Evolutionary conservation across 129 eudicot genomes (phyloP).

Genomic region (Helichrysum umbraculigerum): DNA sequence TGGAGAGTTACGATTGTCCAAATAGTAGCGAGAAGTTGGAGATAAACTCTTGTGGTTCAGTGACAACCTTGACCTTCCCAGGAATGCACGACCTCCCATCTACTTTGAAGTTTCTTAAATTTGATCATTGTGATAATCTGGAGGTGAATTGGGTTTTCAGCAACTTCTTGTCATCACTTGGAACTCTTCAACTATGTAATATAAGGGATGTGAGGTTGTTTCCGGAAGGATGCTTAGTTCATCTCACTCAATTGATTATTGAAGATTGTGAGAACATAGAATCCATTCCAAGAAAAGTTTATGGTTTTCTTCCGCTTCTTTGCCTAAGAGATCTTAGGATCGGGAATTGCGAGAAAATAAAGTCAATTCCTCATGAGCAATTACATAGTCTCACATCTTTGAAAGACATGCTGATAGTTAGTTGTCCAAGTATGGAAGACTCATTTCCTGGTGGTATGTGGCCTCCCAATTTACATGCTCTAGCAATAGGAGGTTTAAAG

Average conservation of each 20-base stretch:
- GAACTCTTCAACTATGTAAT: neutral
- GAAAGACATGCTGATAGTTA: neutral
- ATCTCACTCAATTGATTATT: conserved; percentile 13
- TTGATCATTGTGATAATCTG: conserved; percentile 12
- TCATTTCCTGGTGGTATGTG: conserved; percentile 12
- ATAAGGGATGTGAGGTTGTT: neutral
- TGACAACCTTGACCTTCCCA: conserved; percentile 25
- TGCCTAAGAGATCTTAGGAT: neutral
- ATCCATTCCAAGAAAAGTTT: conserved; percentile 8
- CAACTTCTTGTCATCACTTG: conserved; percentile 22
- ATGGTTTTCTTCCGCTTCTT: conserved; percentile 9
- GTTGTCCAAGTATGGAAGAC: conserved; percentile 25
- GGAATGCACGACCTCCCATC: conserved; percentile 7
- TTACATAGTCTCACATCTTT: neutral
- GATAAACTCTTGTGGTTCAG: neutral
- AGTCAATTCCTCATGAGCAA: conserved; percentile 19
- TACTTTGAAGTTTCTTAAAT: conserved; percentile 18
- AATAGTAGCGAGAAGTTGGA: conserved; percentile 7
- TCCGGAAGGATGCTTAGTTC: conserved; percentile 24
- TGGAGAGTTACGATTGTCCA: conserved; percentile 14
- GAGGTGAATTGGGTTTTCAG: conserved; percentile 19
- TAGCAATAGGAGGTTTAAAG: conserved; percentile 7
- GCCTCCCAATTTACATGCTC: conserved; percentile 16
- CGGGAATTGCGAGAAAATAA: conserved; percentile 7
- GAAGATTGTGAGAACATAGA: conserved; percentile 10